Base-by-base conservation (phyloP, 2,329 filamentous ascomycete species). In the Dendrostoma leiphaemia region DNA sequence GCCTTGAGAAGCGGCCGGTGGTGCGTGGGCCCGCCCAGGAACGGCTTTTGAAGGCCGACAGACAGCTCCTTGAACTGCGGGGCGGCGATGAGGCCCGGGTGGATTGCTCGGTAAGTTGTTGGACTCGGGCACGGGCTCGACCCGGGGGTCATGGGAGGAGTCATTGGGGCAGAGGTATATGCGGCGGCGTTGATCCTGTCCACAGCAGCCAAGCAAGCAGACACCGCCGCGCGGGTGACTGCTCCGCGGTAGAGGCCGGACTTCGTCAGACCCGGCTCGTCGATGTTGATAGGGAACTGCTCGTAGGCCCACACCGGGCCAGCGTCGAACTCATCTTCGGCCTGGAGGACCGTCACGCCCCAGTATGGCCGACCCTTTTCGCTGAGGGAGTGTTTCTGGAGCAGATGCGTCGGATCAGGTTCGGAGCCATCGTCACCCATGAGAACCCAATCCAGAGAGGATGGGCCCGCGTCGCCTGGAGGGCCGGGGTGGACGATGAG, bases 231-330 rank as follows among this genome's bases (percentile, higher is more conserved):
- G 37, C 67, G 64, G 1, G 71, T 72, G 48, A 74, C 65, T 1
- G 66, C 60, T 0, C 71, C 70, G 23, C 71, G 66, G 52, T 74
- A 75, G 3, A 75, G 60, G 24, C 65, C 69, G 1, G 72, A 73
- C 51, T 75, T 75, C 28, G 71, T 75, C 29, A 74, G 56, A 17
- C 63, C 61, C 5, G 64, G 59, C 29, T 71, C 68, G 56, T 74
- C 70, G 49, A 75, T 73, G 60, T 74, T 60, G 52, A 74, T 61
- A 6, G 64, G 59, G 56, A 74, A 74, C 54, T 74, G 72, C 34
- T 75, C 71, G 53, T 69, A 75, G 1, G 71, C 71, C 72, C 72
- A 75, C 7, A 75, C 70, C 0, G 71, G 72, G 6, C 72, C 72
- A n/a, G 69, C 70, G 48, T 75, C 72, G 51, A 74, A 70, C 41